Evolutionary conservation across 306 rosid species (phyloP).

Genomic region (Dryas drummondii): DNA sequence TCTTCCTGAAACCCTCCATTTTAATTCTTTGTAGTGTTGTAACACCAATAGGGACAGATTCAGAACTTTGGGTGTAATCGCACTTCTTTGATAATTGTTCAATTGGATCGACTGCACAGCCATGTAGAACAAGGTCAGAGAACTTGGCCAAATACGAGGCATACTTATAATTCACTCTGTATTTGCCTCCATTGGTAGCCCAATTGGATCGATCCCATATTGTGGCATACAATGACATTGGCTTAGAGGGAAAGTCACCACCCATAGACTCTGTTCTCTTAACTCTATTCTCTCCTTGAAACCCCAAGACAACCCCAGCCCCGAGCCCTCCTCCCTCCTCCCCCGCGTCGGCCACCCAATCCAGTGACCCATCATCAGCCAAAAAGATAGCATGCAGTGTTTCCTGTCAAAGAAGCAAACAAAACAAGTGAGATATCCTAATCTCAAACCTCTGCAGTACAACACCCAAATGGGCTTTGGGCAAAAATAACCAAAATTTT

Average conservation of each 20-base stretch:
- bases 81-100: constrained; percentile 55
- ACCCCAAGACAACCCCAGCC: too few species aligned
- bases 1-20: constrained; percentile 70
- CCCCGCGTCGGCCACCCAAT: too few species aligned
- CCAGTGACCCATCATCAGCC: constrained; percentile 65
- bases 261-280: constrained; percentile 74
- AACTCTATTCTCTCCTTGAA: too few species aligned
- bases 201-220: too few species aligned
- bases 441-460: neutral
- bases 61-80: constrained; percentile 38
- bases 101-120: constrained; percentile 82
- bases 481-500: too few species aligned
- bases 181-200: too few species aligned
- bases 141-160: too few species aligned
- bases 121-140: constrained; percentile 80
- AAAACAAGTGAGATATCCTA: neutral
- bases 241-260: constrained; percentile 91
- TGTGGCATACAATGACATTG: constrained; percentile 92
- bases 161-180: too few species aligned
- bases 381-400: constrained; percentile 57
- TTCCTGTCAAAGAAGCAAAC: constrained; percentile 47
- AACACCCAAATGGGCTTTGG: too few species aligned
- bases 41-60: constrained; percentile 47
- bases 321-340: too few species aligned
- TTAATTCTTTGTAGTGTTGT: constrained; percentile 43